A percentile compares a stretch with the other conserved stretches of the same genome.
Conservation (phyloP, 1,284 basidiomycete genomes). For the Pterulicium gracile region DNA sequence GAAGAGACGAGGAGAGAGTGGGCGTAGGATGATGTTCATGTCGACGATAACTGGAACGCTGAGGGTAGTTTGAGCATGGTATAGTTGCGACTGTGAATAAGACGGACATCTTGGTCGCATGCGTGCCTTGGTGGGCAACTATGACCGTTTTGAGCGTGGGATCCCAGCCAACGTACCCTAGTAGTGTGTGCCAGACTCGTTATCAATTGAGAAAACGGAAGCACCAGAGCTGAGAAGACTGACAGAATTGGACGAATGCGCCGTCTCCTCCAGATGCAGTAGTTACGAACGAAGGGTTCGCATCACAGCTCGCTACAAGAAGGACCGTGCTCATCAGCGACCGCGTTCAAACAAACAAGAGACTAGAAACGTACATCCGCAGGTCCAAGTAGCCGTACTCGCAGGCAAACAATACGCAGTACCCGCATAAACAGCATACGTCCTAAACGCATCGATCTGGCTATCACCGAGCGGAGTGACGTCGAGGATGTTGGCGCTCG, state of each 20-base stretch:
- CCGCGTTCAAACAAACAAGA: background rate
- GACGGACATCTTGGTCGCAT: too few relatives aligned
- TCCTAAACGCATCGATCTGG: conserved; percentile 34
- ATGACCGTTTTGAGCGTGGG: conserved; percentile 27
- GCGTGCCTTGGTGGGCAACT: conserved; percentile 44
- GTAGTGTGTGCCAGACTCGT: too few relatives aligned
- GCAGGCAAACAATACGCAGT: conserved; percentile 41
- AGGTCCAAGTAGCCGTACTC: conserved; percentile 39
- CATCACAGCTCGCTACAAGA: conserved; percentile 35
- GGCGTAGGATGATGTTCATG: conserved; percentile 23
- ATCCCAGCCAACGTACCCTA: conserved; percentile 31
- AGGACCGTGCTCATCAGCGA: conserved; percentile 8
- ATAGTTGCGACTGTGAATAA: too few relatives aligned
- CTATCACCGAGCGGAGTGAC: background rate
- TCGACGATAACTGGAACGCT: conserved; percentile 37
- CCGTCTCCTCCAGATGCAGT: conserved; percentile 55
- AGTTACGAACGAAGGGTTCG: conserved; percentile 41
- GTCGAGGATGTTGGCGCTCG: too few relatives aligned
- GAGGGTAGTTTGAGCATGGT: too few relatives aligned
- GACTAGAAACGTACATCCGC: conserved; percentile 33
- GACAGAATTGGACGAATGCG: conserved; percentile 33
- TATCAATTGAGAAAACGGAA: too few relatives aligned
- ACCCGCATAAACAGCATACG: conserved; percentile 44
- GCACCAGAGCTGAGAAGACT: conserved; percentile 19
- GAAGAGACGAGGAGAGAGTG: conserved; percentile 36